Evolutionary conservation across 73 alveolate species (phyloP).

Genomic region (Blepharisma stoltei): DNA sequence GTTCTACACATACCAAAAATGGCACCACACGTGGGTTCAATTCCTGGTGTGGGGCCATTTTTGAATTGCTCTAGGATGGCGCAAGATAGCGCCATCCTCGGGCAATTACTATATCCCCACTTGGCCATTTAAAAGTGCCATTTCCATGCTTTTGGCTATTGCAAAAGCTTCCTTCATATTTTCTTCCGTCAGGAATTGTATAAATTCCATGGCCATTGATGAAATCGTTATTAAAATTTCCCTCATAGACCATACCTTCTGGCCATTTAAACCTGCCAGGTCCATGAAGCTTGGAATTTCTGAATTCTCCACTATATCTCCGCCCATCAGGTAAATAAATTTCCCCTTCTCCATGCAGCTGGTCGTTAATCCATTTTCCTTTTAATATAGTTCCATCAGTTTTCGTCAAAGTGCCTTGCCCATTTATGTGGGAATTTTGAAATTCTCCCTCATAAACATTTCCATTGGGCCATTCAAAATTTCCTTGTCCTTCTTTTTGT

Average conservation of each 20-base stretch:
- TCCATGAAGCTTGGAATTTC: conserved; percentile 39
- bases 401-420: no score
- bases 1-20: no score
- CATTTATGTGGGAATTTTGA: no score
- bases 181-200: conserved; percentile 38
- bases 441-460: no score
- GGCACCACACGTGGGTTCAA: no score
- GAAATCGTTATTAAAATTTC: conserved; percentile 43
- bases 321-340: conserved; percentile 46
- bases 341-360: conserved; percentile 44
- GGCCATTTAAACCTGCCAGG: conserved; percentile 38
- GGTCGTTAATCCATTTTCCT: conserved; percentile 41
- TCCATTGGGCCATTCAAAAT: no score
- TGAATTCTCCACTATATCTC: conserved; percentile 44
- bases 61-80: no score
- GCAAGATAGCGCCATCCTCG: no score
- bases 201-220: conserved; percentile 46
- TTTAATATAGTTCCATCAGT: not conserved
- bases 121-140: conserved; percentile 41
- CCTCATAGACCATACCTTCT: conserved; percentile 44
- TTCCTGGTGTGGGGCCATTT: no score
- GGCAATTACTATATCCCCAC: conserved; percentile 36
- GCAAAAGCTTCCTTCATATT: conserved; percentile 38
- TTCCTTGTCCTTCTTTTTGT: no score
- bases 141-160: conserved; percentile 30